Conservation (phyloP, 1,284 basidiomycete genomes). For the Taiwanofungus camphoratus region DNA sequence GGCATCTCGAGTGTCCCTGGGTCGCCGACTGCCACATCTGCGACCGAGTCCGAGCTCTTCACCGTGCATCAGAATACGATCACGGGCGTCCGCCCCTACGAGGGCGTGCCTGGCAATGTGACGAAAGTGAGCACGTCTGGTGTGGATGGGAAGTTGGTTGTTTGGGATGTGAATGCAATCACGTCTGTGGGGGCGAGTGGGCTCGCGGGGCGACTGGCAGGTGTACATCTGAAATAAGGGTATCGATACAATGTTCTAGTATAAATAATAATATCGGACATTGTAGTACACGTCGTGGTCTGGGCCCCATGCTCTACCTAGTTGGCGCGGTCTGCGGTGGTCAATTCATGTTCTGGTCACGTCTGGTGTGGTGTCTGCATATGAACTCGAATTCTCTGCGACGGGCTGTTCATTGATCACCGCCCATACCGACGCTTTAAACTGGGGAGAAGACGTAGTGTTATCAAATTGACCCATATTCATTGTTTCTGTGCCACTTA, state of each 20-base stretch:
- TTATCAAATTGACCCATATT: not conserved
- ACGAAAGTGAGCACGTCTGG: constrained; percentile 86
- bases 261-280: constrained; percentile 8
- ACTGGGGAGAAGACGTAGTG: constrained; percentile 41
- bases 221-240: constrained; percentile 39
- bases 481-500: constrained; percentile 31
- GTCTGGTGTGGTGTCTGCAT: constrained; percentile 31
- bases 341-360: constrained; percentile 20
- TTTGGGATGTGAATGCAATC: constrained; percentile 78
- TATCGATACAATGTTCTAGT: constrained; percentile 20
- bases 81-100: constrained; percentile 82
- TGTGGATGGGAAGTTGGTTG: constrained; percentile 89
- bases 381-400: constrained; percentile 35
- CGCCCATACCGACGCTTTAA: constrained; percentile 94
- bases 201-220: constrained; percentile 35
- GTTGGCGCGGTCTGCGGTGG: not conserved
- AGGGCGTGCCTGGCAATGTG: constrained; percentile 56
- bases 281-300: constrained; percentile 5
- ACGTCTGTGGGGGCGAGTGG: constrained; percentile 24
- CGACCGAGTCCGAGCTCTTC: constrained; percentile 65
- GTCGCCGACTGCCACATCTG: constrained; percentile 30
- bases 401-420: constrained; percentile 83
- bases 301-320: not conserved
- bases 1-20: constrained; percentile 55
- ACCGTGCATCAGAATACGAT: constrained; percentile 99